Percentiles rank a stretch among this genome's conserved stretches.
Evolutionary conservation across 441 rosid species (phyloP).

Genomic region (Macaranga tanarius): DNA sequence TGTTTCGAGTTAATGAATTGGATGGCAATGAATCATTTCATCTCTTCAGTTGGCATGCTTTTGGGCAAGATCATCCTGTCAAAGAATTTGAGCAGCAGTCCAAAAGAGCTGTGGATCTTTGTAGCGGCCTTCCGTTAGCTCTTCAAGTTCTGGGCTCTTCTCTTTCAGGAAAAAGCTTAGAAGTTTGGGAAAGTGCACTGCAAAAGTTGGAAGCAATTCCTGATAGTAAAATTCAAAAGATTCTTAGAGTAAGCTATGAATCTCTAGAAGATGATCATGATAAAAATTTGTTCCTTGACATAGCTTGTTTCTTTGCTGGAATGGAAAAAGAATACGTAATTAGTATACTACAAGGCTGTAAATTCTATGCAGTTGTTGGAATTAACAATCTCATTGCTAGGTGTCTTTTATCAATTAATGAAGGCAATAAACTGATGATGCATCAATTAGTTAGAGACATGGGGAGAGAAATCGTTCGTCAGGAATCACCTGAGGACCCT

Average conservation of each 20-base stretch:
- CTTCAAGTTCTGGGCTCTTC: conserved; percentile 24
- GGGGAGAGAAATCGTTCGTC: conserved; percentile 27
- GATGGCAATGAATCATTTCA: conserved; percentile 12
- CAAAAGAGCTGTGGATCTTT: conserved; percentile 9
- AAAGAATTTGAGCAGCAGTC: conserved; percentile 12
- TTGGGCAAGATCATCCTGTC: conserved; percentile 12
- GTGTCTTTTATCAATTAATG: conserved; percentile 21
- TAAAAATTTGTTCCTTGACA: conserved; percentile 19
- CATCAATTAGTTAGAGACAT: conserved; percentile 21
- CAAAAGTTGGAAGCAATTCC: conserved; percentile 22
- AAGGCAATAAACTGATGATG: conserved; percentile 18
- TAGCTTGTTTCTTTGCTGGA: conserved; percentile 22
- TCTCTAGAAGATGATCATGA: conserved; percentile 20
- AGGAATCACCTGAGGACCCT: conserved; percentile 22
- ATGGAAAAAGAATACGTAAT: conserved; percentile 10
- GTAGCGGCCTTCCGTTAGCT: conserved; percentile 21
- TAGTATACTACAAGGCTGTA: conserved; percentile 19
- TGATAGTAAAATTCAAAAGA: conserved; percentile 20
- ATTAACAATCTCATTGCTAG: conserved; percentile 22
- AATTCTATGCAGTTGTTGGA: conserved; percentile 20
- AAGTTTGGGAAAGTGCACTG: conserved; percentile 20
- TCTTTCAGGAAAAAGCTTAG: conserved; percentile 17
- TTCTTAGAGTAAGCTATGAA: conserved; percentile 22
- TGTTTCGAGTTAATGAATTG: conserved; percentile 22
- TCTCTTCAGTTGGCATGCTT: conserved; percentile 21